phyloP scores from a whole-genome alignment of 2,329 filamentous ascomycete genomes.

The Fusarium stilboides region DNA sequence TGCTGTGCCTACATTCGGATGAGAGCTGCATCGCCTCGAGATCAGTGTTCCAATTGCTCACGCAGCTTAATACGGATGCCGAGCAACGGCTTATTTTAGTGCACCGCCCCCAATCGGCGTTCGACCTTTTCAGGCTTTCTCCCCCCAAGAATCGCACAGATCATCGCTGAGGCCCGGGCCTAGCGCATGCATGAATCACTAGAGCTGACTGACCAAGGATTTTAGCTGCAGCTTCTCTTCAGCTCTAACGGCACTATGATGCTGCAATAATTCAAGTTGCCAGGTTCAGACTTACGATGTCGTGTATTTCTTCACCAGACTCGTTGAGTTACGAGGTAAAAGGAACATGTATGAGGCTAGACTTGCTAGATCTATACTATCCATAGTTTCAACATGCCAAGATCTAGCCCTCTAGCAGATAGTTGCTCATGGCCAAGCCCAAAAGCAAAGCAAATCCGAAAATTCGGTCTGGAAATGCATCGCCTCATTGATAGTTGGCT shows the following conservation, averaged over 20 bases:
- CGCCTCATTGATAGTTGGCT: background rate
- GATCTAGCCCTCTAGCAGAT: background rate
- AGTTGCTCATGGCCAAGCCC: background rate
- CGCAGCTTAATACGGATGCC: no score
- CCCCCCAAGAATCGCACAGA: background rate
- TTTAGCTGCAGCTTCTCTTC: conserved; percentile 25
- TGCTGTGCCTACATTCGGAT: no score
- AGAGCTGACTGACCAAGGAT: conserved; percentile 27
- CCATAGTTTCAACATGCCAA: background rate
- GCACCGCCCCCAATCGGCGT: no score
- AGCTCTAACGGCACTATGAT: conserved; percentile 11
- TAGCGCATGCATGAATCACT: conserved; percentile 21
- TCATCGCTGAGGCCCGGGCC: conserved; percentile 23
- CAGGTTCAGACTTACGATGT: background rate
- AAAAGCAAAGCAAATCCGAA: background rate
- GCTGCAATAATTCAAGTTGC: no score
- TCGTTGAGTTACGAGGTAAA: background rate
- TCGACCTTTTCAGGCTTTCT: background rate
- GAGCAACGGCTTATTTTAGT: no score
- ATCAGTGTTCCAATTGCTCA: no score
- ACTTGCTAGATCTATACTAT: background rate
- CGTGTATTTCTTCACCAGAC: background rate
- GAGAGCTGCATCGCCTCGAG: no score
- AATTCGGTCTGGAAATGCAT: background rate
- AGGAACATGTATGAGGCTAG: background rate